phyloP scores from a whole-genome alignment of 2,329 filamentous ascomycete genomes.

The Teratosphaeria gauchensis region DNA sequence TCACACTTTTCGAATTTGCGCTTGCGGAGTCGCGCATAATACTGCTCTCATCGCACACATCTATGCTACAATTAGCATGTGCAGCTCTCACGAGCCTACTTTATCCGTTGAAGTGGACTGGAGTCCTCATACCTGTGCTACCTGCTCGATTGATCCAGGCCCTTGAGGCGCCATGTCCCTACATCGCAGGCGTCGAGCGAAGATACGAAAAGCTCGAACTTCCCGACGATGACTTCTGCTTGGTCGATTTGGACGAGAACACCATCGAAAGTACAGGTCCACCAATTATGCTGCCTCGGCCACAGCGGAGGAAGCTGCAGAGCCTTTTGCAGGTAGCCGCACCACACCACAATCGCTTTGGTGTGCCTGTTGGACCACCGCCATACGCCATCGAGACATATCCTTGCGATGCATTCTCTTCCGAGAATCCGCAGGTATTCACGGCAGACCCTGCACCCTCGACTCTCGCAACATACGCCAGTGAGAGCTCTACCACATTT shows the following conservation, averaged over 20 bases:
- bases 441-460: slow-evolving; percentile 59
- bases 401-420: slow-evolving; percentile 80
- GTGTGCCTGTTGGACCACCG: slow-evolving; percentile 79
- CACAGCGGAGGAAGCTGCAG: slow-evolving; percentile 80
- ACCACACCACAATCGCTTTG: slow-evolving; percentile 77
- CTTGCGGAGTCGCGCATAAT: slow-evolving; percentile 92
- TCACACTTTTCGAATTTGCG: slow-evolving; percentile 86
- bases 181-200: slow-evolving; percentile 91
- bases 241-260: slow-evolving; percentile 88
- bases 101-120: slow-evolving; percentile 85
- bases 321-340: slow-evolving; percentile 83
- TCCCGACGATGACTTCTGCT: slow-evolving; percentile 88
- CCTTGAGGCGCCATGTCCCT: slow-evolving; percentile 88
- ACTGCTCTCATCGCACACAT: slow-evolving; percentile 86
- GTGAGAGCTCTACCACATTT: slow-evolving; percentile 82
- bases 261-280: slow-evolving; percentile 74
- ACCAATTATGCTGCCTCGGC: slow-evolving; percentile 71
- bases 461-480: slow-evolving; percentile 74
- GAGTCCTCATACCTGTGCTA: slow-evolving; percentile 85
- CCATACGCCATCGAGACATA: slow-evolving; percentile 89
- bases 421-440: slow-evolving; percentile 75
- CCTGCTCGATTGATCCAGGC: slow-evolving; percentile 80
- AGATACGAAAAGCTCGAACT: slow-evolving; percentile 78
- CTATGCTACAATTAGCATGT: slow-evolving; percentile 90
- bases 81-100: slow-evolving; percentile 75